Conservation (phyloP, 139 green algal species). For the Coccomyxa sp. region DNA sequence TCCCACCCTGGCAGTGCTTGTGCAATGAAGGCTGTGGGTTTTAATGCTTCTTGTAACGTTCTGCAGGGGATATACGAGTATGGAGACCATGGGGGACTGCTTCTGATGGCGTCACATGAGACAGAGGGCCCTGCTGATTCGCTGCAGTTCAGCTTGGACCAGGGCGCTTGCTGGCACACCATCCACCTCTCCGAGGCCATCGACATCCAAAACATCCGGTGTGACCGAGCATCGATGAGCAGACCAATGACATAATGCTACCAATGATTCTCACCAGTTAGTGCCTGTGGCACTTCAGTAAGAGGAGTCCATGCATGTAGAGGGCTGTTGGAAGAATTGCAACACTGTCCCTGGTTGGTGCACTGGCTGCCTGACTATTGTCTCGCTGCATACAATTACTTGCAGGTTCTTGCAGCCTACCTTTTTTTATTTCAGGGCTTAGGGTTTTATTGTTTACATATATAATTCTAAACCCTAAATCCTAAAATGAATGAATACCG, state of each 20-base stretch:
- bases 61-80: constrained; percentile 72
- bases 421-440: not conserved
- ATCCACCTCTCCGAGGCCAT: constrained; percentile 70
- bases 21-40: too few species aligned
- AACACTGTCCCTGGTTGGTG: not conserved
- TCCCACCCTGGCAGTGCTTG: too few species aligned
- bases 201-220: constrained; percentile 86
- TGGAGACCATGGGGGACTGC: constrained; percentile 84
- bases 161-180: constrained; percentile 78
- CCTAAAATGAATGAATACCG: too few species aligned
- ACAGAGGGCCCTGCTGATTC: constrained; percentile 36
- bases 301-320: not conserved
- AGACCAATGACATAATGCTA: not conserved
- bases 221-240: not conserved
- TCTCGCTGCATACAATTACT: not conserved
- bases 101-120: constrained; percentile 77
- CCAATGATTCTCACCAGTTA: not conserved
- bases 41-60: too few species aligned
- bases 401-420: not conserved
- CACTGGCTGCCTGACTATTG: not conserved
- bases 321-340: not conserved
- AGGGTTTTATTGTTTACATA: not conserved
- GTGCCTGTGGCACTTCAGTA: not conserved
- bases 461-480: too few species aligned
- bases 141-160: constrained; percentile 75